Evolutionary conservation across 148 eudicot species (phyloP).

Genomic region (Selenicereus undatus): DNA sequence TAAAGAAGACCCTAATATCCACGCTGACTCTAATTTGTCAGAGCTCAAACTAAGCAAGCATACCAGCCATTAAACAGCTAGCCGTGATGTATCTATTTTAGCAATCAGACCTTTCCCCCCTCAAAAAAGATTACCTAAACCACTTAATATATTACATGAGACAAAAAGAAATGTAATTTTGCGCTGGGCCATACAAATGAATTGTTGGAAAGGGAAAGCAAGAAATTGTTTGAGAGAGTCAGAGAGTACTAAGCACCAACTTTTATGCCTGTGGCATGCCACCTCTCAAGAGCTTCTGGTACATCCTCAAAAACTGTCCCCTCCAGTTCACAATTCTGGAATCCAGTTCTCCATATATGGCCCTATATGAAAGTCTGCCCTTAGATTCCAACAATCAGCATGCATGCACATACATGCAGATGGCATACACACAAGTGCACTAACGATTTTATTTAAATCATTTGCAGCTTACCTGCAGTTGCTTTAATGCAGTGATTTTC

Average conservation of each 20-base stretch:
- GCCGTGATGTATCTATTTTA: too few relatives aligned
- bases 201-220: neutral
- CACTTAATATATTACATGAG: neutral
- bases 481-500: conserved; percentile 90
- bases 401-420: neutral
- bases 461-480: conserved; percentile 61
- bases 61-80: too few relatives aligned
- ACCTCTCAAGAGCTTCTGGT: conserved; percentile 80
- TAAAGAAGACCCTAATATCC: too few relatives aligned
- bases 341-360: conserved; percentile 95
- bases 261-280: conserved; percentile 81
- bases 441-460: neutral
- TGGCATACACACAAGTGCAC: neutral
- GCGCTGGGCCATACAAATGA: neutral
- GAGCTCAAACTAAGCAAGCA: too few relatives aligned
- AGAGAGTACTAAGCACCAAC: conserved; percentile 31
- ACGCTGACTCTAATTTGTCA: too few relatives aligned
- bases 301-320: conserved; percentile 85
- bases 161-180: neutral
- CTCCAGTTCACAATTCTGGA: conserved; percentile 59
- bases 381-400: neutral
- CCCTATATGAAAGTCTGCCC: conserved; percentile 46
- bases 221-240: neutral
- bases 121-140: neutral
- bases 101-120: neutral